Base-by-base conservation (phyloP, 2,329 filamentous ascomycete genomes). In the Dothideomycetidae sp. region DNA sequence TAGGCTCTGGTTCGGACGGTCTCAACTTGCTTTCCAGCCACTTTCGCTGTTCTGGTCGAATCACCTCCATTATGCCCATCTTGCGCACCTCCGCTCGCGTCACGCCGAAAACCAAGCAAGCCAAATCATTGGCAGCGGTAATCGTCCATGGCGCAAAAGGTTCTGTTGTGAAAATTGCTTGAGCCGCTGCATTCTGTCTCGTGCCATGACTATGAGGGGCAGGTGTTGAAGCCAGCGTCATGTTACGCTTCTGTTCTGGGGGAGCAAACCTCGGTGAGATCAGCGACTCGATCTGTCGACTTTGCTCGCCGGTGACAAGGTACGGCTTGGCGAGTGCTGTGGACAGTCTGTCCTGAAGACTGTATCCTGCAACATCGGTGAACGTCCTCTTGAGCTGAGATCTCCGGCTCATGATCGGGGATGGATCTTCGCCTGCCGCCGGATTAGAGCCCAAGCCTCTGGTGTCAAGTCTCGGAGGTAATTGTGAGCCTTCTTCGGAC, bases 101-200 rank as follows among this genome's bases (percentile, higher is more conserved):
- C 7, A 98, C 84, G n/a, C 90, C 90, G 61, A 96, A 98, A n/a
- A 96, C 79, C 30, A 98, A 67, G 58, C 90, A 98, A 12, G 90
- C 90, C 33, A 98, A 67, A 55, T 98, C 90, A 54, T 98, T 98
- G 34, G 90, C 90, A 3, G 90, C 83, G 37, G 94, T 72, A 42
- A 98, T 94, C 1, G 88, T 98, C 81, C 85, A 98, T 3, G 88
- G 90, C 5, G 83, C 73, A 45, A 80, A 76, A 10, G 81, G 71
- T 57, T 93, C 83, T n/a, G 90, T 98, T 5, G 88, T 92, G 55
- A 98, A 98, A 40, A 98, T 94, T 37, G 90, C 90, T 57, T 98
- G 90, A 4, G 88, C 82, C 29, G 84, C 82, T 5, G 85, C 85
- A 10, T 81, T 78, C 76, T 85, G 93, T 56, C 90, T 75, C 50